Evolutionary conservation across 1,139 yeast genomes (phyloP).

Genomic region (Scheffersomyces cryptocercus): DNA sequence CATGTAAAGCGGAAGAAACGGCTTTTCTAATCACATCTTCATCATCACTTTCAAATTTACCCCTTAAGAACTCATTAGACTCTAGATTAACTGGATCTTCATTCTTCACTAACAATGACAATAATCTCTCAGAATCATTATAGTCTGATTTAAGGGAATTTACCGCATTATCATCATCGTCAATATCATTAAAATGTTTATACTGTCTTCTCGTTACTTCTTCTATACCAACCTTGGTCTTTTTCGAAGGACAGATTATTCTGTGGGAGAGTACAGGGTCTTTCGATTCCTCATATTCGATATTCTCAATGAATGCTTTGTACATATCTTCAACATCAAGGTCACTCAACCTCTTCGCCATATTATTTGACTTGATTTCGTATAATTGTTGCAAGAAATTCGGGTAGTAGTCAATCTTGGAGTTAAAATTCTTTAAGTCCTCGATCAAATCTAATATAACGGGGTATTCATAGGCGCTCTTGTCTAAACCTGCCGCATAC

Average conservation of each 20-base stretch:
- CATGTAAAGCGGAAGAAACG: constrained; percentile 21
- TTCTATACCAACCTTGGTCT: constrained; percentile 1
- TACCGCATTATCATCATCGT: neutral
- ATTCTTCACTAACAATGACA: constrained; percentile 16
- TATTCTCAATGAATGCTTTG: constrained; percentile 19
- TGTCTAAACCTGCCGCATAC: constrained; percentile 9
- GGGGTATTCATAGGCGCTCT: constrained; percentile 12
- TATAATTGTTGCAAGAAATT: constrained; percentile 21
- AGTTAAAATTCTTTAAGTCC: constrained; percentile 17
- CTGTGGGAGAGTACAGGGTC: neutral
- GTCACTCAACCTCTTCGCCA: constrained; percentile 6
- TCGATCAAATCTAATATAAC: constrained; percentile 13
- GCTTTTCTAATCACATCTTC: constrained; percentile 22
- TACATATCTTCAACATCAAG: constrained; percentile 19
- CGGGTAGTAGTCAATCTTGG: constrained; percentile 23
- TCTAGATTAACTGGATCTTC: constrained; percentile 16
- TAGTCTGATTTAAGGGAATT: constrained; percentile 11
- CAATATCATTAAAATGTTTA: neutral
- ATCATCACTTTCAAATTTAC: constrained; percentile 5
- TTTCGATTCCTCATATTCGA: constrained; percentile 13
- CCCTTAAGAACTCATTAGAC: constrained; percentile 11
- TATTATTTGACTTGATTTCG: constrained; percentile 12
- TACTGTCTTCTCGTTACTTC: too few species aligned
- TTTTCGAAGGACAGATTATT: neutral
- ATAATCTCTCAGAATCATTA: constrained; percentile 23